These are phyloP conservation scores for Boletus semigastroideus DNA, from an alignment of 1,284 basidiomycete genomes.

Conservation along the genomic window DNA sequence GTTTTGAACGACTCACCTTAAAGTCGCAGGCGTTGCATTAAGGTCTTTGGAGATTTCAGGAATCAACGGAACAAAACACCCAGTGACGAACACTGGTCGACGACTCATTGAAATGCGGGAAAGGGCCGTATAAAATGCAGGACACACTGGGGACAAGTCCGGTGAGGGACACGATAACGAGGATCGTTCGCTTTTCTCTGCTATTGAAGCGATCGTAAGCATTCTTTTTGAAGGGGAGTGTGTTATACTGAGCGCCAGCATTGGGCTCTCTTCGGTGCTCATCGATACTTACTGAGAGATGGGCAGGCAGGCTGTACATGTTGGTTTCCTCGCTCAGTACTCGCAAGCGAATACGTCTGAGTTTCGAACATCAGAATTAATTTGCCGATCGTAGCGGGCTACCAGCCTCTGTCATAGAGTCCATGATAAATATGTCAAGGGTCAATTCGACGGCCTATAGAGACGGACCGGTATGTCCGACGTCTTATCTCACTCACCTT, in stretches of 20 bases:
- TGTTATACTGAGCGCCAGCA: neutral
- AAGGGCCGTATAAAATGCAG: neutral
- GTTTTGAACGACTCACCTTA: slow-evolving; percentile 36
- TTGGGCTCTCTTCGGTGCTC: slow-evolving; percentile 4
- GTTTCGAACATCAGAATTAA: no score
- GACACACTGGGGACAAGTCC: slow-evolving; percentile 26
- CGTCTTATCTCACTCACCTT: no score
- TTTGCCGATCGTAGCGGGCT: no score
- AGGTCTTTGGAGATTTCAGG: slow-evolving; percentile 45
- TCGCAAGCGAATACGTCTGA: no score
- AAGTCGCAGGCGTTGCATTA: slow-evolving; percentile 35
- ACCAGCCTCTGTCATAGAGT: no score
- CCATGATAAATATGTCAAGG: no score
- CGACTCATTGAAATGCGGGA: neutral
- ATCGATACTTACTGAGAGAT: no score
- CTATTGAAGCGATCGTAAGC: slow-evolving; percentile 43
- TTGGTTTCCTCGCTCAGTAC: no score
- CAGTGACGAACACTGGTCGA: slow-evolving; percentile 43
- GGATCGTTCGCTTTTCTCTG: slow-evolving; percentile 37
- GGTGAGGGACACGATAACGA: slow-evolving; percentile 39
- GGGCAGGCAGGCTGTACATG: no score
- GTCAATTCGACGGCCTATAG: no score
- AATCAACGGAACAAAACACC: slow-evolving; percentile 48
- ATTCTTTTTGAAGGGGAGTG: slow-evolving; percentile 25
- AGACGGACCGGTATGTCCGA: no score